Conservation (phyloP, 1,139 yeast species). For the Kodamaea anthophila region DNA sequence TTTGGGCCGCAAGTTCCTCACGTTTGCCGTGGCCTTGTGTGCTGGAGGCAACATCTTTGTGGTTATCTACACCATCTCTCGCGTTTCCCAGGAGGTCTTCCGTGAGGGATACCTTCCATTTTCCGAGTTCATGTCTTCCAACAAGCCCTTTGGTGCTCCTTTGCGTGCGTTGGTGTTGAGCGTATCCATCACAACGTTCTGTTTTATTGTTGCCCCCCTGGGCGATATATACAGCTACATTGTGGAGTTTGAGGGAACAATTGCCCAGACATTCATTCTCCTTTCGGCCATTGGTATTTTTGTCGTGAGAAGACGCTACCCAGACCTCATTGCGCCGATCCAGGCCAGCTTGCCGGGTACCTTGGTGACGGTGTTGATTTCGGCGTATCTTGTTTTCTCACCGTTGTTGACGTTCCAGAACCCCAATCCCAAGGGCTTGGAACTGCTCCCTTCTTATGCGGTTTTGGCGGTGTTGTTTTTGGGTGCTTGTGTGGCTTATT, state of each 20-base stretch:
- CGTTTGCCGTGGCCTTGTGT: slow-evolving; percentile 52
- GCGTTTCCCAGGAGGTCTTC: slow-evolving; percentile 60
- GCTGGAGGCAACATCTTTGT: slow-evolving; percentile 62
- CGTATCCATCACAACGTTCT: slow-evolving; percentile 24
- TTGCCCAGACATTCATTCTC: slow-evolving; percentile 46
- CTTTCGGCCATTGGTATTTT: slow-evolving; percentile 49
- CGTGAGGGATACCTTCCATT: slow-evolving; percentile 59
- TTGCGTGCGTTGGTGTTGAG: slow-evolving; percentile 40
- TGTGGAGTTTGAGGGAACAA: slow-evolving; percentile 69
- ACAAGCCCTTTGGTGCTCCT: slow-evolving; percentile 55
- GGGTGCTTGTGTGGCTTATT: slow-evolving; percentile 30
- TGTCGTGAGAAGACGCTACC: slow-evolving; percentile 41
- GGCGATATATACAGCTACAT: slow-evolving; percentile 78
- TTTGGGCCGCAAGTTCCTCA: slow-evolving; percentile 48
- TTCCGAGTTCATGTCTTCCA: slow-evolving; percentile 46
- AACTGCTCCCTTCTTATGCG: slow-evolving; percentile 50
- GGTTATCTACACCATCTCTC: slow-evolving; percentile 51
- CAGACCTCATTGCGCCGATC: slow-evolving; percentile 43
- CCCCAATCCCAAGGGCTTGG: slow-evolving; percentile 38
- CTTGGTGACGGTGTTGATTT: slow-evolving; percentile 30
- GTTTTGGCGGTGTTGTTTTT: slow-evolving; percentile 32
- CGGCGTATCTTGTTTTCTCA: slow-evolving; percentile 37
- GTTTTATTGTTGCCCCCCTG: slow-evolving; percentile 63
- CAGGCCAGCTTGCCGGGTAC: slow-evolving; percentile 44
- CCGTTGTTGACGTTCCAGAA: slow-evolving; percentile 39